Evolutionary conservation across 2,329 filamentous ascomycete species (phyloP), one percentile per base, ranked within the genome.

Genomic region (Alternaria novae-zelandiae): DNA sequence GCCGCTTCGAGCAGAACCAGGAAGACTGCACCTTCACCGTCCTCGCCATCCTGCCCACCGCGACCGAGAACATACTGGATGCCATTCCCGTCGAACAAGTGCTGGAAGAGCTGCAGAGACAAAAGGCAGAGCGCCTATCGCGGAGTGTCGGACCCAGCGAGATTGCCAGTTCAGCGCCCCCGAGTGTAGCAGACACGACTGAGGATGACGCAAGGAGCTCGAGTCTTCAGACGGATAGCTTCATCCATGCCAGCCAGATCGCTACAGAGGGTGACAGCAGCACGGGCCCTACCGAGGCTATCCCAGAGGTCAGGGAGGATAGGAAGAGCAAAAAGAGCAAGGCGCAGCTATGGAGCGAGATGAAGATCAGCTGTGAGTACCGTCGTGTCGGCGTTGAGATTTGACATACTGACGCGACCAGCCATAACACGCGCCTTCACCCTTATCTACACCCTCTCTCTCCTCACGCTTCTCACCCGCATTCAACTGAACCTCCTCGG

Each of bases 1-100:
- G 96, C 63, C 92, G 96, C 76, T 99, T 99, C 82, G 93, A 98
- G 80, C 96, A 99, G 82, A 99, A 99, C 81, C 96, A 99, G 79
- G 95, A 97, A 79, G 96, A 99, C 82, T 99, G 96, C 82, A 97
- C 95, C 51, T 97, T 96, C 79, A 99, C 96, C 41, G 94, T 98
- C 47, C 89, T 98, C n/a, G 96, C 95, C 28, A 89, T 99, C 59
- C 87, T 99, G 10, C 96, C 96, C 5, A 97, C 95, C 32, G 92
- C 94, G 7, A 94, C 94, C 23, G 89, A 96, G 70, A 95, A 96
- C 78, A 91, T 99, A 73, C 85, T 97, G 74, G 90, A 93, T 70
- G 90, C 91, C 30, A 88, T 98, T 72, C 93, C 96, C 57, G 97
- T 97, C 46, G 96, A 99, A 80, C 89, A 92, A 74, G 93, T 97